Percentiles rank a stretch among this genome's conserved stretches.
These are phyloP conservation scores for Sclerotinia glacialis DNA, from an alignment of 2,329 filamentous ascomycete species.

Conservation along the genomic window DNA sequence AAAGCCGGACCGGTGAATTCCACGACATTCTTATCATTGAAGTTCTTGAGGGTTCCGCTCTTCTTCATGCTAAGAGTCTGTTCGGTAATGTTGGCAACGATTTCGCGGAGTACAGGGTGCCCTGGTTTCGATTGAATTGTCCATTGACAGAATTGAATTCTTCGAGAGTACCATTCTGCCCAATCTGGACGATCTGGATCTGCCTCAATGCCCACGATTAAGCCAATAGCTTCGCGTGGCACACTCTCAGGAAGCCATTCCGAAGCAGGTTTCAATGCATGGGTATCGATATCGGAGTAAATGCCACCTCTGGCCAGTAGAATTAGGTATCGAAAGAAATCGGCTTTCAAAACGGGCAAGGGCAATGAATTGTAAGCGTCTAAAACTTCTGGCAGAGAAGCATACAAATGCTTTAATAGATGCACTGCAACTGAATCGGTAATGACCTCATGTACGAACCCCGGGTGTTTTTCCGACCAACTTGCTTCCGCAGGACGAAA, in stretches of 20 bases:
- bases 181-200: conserved; percentile 92
- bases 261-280: conserved; percentile 74
- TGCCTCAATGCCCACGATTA: conserved; percentile 93
- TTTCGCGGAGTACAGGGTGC: conserved; percentile 84
- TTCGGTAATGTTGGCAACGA: conserved; percentile 82
- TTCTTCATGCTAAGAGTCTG: conserved; percentile 74
- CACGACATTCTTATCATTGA: conserved; percentile 68
- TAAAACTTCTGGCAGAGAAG: conserved; percentile 72
- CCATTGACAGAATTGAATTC: conserved; percentile 99
- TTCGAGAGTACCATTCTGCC: conserved; percentile 91
- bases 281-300: conserved; percentile 92
- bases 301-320: conserved; percentile 75
- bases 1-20: conserved; percentile 92
- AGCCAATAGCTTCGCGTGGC: conserved; percentile 72
- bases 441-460: conserved; percentile 94
- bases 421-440: conserved; percentile 84
- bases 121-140: conserved; percentile 95
- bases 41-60: conserved; percentile 58
- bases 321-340: conserved; percentile 68
- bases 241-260: conserved; percentile 84
- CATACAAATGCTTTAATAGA: conserved; percentile 82
- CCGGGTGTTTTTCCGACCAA: conserved; percentile 83
- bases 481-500: conserved; percentile 84
- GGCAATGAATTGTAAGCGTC: conserved; percentile 74
- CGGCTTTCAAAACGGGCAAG: conserved; percentile 71